Evolutionary conservation across 2,329 filamentous ascomycete genomes (phyloP).

Genomic region (Aspergillus sp.): DNA sequence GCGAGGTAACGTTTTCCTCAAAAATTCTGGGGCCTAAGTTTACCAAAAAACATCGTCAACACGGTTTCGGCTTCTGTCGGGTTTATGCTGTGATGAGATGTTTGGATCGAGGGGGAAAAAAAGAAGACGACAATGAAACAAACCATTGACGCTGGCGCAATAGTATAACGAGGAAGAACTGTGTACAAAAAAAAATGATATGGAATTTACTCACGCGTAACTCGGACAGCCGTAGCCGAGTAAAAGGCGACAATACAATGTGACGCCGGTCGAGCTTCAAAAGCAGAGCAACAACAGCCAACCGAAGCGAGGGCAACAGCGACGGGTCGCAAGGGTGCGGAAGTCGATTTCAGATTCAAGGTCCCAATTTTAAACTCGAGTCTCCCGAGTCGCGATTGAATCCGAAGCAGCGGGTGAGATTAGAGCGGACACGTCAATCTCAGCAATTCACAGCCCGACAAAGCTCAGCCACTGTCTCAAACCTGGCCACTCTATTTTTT

Average conservation of each 20-base stretch:
- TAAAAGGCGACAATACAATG: neutral
- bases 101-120: neutral
- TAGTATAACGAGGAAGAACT: neutral
- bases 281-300: neutral
- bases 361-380: neutral
- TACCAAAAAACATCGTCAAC: neutral
- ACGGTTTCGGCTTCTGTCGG: neutral
- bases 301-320: too few relatives aligned
- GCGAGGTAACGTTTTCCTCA: neutral
- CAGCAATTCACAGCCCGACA: slow-evolving; percentile 4
- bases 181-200: neutral
- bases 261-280: neutral
- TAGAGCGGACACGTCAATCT: slow-evolving; percentile 6
- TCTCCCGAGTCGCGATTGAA: neutral
- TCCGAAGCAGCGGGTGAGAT: neutral
- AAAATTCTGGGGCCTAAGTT: neutral
- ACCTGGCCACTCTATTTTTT: slow-evolving; percentile 1
- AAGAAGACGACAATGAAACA: neutral
- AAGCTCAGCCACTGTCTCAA: slow-evolving; percentile 15
- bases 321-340: neutral
- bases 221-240: neutral
- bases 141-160: neutral
- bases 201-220: neutral
- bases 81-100: neutral
- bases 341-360: neutral